Evolutionary conservation across 1,284 basidiomycete species (phyloP).

Genomic region (Cerrena zonata): DNA sequence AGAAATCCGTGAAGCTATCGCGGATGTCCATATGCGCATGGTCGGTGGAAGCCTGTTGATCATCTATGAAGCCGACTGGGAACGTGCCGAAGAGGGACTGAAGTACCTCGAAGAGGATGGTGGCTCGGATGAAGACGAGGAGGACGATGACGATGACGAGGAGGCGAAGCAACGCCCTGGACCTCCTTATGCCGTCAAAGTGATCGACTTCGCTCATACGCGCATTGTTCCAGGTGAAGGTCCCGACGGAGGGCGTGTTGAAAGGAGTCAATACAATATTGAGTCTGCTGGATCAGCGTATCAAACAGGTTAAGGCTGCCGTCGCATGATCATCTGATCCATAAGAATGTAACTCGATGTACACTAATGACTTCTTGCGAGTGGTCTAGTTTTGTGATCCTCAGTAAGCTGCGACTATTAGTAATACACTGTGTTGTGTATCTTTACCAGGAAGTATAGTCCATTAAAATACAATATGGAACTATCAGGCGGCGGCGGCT

Average conservation of each 20-base stretch:
- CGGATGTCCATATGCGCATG: constrained; percentile 68
- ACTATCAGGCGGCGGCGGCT: no score
- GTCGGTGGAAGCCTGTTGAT: constrained; percentile 78
- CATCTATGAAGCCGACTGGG: constrained; percentile 74
- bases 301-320: constrained; percentile 25
- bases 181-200: constrained; percentile 60
- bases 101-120: constrained; percentile 33
- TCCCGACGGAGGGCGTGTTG: constrained; percentile 73
- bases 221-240: constrained; percentile 66
- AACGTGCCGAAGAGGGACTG: constrained; percentile 27
- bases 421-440: no score
- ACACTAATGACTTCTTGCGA: no score
- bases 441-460: no score
- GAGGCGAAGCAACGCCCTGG: constrained; percentile 33
- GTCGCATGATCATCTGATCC: no score
- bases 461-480: no score
- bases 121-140: constrained; percentile 32
- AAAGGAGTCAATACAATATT: constrained; percentile 65
- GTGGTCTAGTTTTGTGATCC: no score
- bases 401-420: no score
- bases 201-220: constrained; percentile 95
- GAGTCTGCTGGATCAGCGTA: constrained; percentile 50
- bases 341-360: no score
- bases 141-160: constrained; percentile 28
- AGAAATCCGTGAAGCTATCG: constrained; percentile 52